phyloP scores from a whole-genome alignment of 164 flowering plant genomes.

The Dillenia suffruticosa region DNA sequence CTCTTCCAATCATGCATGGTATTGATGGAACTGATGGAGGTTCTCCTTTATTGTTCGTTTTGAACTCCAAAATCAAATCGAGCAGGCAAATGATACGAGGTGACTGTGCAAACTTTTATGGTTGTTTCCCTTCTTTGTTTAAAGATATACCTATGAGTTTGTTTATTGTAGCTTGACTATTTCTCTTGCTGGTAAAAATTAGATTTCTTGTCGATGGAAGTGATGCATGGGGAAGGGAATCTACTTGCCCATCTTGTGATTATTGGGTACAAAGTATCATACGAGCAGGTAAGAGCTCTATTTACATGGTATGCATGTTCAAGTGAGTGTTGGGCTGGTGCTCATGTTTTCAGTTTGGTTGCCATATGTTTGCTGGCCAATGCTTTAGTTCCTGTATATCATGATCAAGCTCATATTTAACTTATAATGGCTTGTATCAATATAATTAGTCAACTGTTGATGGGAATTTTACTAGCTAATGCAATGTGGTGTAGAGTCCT shows the following conservation, averaged over 20 bases:
- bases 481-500: conserved; percentile 44
- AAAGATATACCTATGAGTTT: background rate
- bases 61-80: conserved; percentile 57
- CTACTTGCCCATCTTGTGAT: conserved; percentile 77
- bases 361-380: background rate
- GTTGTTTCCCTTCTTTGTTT: background rate
- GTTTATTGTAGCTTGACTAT: conserved; percentile 14
- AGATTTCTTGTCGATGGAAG: conserved; percentile 81
- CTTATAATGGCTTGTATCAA: no score
- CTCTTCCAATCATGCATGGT: conserved; percentile 81
- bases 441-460: no score
- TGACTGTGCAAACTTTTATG: conserved; percentile 17
- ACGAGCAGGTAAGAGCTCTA: conserved; percentile 62
- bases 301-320: background rate
- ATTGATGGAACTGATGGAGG: conserved; percentile 98
- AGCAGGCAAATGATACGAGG: conserved; percentile 76
- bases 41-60: conserved; percentile 72
- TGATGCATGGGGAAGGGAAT: conserved; percentile 98
- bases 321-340: background rate
- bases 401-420: no score
- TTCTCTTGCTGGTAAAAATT: conserved; percentile 16
- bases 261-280: conserved; percentile 76
- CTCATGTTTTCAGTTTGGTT: background rate
- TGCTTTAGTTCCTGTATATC: no score
- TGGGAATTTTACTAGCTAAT: no score